A percentile compares a stretch with the other conserved stretches of the same genome.
These are phyloP conservation scores for Mortierella sp. DNA, from an alignment of 371 early-diverging fungal genomes.

Conservation along the genomic window DNA sequence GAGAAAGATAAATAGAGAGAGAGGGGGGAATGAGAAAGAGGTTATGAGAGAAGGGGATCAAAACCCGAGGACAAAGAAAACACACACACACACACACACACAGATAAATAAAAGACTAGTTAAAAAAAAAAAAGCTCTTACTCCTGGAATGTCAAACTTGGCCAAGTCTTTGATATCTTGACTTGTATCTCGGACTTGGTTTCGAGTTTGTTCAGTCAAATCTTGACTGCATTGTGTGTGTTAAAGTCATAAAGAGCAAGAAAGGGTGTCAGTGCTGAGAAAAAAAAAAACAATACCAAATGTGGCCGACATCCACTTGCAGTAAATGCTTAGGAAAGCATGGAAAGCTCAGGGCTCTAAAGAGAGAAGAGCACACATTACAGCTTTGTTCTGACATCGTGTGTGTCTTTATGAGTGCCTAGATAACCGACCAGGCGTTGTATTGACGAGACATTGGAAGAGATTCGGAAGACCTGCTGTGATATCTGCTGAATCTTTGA, in stretches of 20 bases:
- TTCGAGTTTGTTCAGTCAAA: constrained; percentile 84
- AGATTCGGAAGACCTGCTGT: constrained; percentile 80
- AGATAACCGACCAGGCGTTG: constrained; percentile 80
- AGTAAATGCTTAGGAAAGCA: background rate
- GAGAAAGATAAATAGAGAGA: background rate
- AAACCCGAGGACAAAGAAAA: constrained; percentile 10
- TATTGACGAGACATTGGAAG: constrained; percentile 83
- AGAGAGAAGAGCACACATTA: constrained; percentile 51
- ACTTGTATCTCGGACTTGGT: constrained; percentile 82
- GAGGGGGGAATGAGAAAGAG: background rate
- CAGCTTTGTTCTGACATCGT: constrained; percentile 80
- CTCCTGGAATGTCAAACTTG: constrained; percentile 53
- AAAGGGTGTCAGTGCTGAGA: background rate
- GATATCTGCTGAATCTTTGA: constrained; percentile 69
- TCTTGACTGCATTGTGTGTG: constrained; percentile 69
- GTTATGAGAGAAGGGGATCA: no score
- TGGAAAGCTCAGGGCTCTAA: background rate
- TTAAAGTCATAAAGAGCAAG: background rate
- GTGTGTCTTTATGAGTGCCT: constrained; percentile 81
- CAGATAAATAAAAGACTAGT: background rate
- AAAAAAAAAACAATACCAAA: background rate
- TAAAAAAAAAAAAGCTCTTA: constrained; percentile 12
- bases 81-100: no score
- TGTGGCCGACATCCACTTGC: no score
- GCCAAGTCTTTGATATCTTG: constrained; percentile 77